phyloP scores from a whole-genome alignment of 805 yeast genomes.

The Ogataea neopini region DNA sequence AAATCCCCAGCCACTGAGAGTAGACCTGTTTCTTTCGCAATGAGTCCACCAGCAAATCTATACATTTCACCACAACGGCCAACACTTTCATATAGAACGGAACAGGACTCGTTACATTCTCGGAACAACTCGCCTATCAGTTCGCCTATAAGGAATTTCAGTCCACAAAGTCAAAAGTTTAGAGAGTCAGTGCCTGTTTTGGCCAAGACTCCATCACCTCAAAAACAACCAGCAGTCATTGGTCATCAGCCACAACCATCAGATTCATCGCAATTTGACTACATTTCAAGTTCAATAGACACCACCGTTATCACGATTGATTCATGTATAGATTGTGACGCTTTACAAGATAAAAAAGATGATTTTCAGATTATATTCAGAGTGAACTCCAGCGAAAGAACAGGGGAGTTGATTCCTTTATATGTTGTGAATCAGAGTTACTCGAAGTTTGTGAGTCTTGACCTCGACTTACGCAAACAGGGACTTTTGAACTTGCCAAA shows the following conservation, averaged over 20 bases:
- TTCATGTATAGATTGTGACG: constrained; percentile 32
- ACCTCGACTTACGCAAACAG: constrained; percentile 54
- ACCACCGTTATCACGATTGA: constrained; percentile 34
- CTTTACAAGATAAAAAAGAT: constrained; percentile 43
- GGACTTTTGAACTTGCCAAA: constrained; percentile 26
- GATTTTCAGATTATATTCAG: constrained; percentile 64
- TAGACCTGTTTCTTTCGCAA: not conserved
- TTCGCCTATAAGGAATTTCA: constrained; percentile 13
- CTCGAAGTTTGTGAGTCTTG: constrained; percentile 60
- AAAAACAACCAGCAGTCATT: constrained; percentile 4
- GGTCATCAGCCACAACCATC: constrained; percentile 21
- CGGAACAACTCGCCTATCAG: constrained; percentile 3
- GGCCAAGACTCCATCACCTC: constrained; percentile 19
- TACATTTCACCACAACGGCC: constrained; percentile 5
- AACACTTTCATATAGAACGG: not conserved
- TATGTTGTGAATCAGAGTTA: constrained; percentile 73
- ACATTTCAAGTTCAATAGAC: constrained; percentile 30
- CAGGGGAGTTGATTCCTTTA: constrained; percentile 50
- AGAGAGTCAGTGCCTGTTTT: constrained; percentile 9
- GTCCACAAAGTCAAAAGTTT: constrained; percentile 8
- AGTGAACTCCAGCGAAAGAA: constrained; percentile 59
- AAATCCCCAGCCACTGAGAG: constrained; percentile 2
- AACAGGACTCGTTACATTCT: constrained; percentile 5
- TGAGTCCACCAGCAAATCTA: constrained; percentile 1
- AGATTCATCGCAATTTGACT: constrained; percentile 29